Percentiles rank a stretch among this genome's conserved stretches.
Evolutionary conservation across 495 filamentous ascomycete genomes (phyloP).

Genomic region (Penicillium parvum): DNA sequence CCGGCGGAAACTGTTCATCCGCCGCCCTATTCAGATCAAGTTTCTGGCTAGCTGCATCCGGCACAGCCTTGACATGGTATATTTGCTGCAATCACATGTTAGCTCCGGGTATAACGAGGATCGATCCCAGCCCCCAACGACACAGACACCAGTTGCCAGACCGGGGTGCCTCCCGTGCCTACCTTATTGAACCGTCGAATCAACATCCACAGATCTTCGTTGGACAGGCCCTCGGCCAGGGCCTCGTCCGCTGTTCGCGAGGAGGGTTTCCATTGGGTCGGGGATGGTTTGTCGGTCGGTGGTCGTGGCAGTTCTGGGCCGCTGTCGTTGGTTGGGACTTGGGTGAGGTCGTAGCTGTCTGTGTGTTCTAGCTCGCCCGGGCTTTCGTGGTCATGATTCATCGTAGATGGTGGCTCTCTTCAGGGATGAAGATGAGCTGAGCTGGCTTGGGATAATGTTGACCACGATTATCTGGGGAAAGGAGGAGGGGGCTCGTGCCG

Average conservation of each 20-base stretch:
- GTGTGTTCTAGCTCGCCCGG: constrained; percentile 16
- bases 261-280: constrained; percentile 21
- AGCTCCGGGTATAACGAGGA: not conserved
- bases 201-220: constrained; percentile 80
- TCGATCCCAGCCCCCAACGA: too few relatives aligned
- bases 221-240: constrained; percentile 52
- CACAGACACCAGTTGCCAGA: too few relatives aligned
- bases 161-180: too few relatives aligned
- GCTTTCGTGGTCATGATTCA: constrained; percentile 18
- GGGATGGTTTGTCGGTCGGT: constrained; percentile 2
- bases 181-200: constrained; percentile 83
- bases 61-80: constrained; percentile 74
- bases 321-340: constrained; percentile 2
- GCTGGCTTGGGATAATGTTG: not conserved
- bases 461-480: not conserved
- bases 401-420: too few relatives aligned
- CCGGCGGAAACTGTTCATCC: constrained; percentile 80
- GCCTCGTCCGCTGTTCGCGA: constrained; percentile 19
- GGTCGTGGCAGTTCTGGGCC: constrained; percentile 4
- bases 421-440: too few relatives aligned
- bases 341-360: constrained; percentile 12
- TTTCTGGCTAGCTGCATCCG: constrained; percentile 48
- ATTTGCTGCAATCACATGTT: constrained; percentile 63
- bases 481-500: not conserved
- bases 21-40: constrained; percentile 80